These are phyloP conservation scores for Pseudogymnoascus sp. DNA, from an alignment of 2,329 filamentous ascomycete genomes.

Conservation along the genomic window DNA sequence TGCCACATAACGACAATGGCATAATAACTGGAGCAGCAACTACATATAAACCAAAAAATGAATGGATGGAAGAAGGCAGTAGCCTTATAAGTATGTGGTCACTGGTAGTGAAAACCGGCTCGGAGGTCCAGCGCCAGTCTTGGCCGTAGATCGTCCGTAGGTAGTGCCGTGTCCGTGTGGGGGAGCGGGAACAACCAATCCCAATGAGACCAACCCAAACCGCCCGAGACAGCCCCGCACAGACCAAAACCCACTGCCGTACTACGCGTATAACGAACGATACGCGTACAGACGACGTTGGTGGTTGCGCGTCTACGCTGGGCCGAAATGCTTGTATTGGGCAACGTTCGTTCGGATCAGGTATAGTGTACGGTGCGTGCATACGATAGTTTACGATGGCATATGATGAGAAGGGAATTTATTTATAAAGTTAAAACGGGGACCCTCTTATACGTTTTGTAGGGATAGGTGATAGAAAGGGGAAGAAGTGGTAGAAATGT, in stretches of 20 bases:
- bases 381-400: too few species aligned
- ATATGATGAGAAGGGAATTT: not conserved
- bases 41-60: not conserved
- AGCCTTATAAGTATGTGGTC: not conserved
- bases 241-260: not conserved
- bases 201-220: not conserved
- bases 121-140: not conserved
- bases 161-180: not conserved
- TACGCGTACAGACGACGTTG: too few species aligned
- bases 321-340: too few species aligned
- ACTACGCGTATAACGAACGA: not conserved
- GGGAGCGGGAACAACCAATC: not conserved
- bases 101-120: not conserved
- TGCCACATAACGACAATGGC: not conserved
- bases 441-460: not conserved
- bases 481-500: not conserved
- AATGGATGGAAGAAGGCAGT: not conserved
- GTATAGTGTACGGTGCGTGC: too few species aligned
- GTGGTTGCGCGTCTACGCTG: too few species aligned
- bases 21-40: not conserved
- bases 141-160: not conserved
- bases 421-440: not conserved
- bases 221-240: not conserved
- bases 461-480: not conserved
- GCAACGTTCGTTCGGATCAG: too few species aligned